Evolutionary conservation across 768 basidiomycete genomes (phyloP).

Genomic region (Dictyophora rubrovolvata): DNA sequence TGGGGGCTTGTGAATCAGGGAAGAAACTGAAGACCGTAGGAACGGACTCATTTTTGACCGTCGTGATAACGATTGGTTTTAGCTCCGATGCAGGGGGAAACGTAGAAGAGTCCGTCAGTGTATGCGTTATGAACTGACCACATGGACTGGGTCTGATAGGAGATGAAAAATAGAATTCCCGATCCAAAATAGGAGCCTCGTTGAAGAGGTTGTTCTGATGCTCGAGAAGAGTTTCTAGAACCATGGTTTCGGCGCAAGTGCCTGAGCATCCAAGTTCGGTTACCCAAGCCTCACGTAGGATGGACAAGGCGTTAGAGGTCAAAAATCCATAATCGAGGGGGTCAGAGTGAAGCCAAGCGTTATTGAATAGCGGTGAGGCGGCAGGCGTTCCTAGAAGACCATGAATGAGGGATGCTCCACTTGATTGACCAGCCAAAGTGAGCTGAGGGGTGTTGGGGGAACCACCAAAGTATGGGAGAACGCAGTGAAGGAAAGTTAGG

Average conservation of each 20-base stretch:
- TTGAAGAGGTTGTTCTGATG: slow-evolving; percentile 39
- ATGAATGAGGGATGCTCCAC: slow-evolving; percentile 69
- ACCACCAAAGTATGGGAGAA: slow-evolving; percentile 60
- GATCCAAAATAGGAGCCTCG: slow-evolving; percentile 35
- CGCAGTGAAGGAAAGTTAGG: slow-evolving; percentile 47
- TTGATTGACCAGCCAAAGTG: slow-evolving; percentile 75
- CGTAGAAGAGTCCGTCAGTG: slow-evolving; percentile 48
- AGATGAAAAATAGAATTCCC: slow-evolving; percentile 39
- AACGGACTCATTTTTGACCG: slow-evolving; percentile 63
- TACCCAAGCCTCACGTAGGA: slow-evolving; percentile 27
- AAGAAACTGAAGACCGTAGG: slow-evolving; percentile 43
- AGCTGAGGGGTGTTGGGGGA: slow-evolving; percentile 39
- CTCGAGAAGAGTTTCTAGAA: slow-evolving; percentile 40
- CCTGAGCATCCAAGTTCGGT: slow-evolving; percentile 16
- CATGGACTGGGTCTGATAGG: slow-evolving; percentile 64
- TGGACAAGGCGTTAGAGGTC: slow-evolving; percentile 37
- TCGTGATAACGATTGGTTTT: slow-evolving; percentile 65
- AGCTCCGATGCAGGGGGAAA: slow-evolving; percentile 41
- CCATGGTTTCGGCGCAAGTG: slow-evolving; percentile 41
- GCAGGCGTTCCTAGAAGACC: slow-evolving; percentile 65
- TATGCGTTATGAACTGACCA: slow-evolving; percentile 55
- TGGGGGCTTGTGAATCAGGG: slow-evolving; percentile 15
- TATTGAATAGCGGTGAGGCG: slow-evolving; percentile 61
- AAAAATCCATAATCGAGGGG: slow-evolving; percentile 78
- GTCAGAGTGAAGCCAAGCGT: slow-evolving; percentile 77